A percentile compares a stretch with the other conserved stretches of the same genome.
phyloP scores from a whole-genome alignment of 2,329 filamentous ascomycete genomes.

The Ceratocystis eucalypticola region DNA sequence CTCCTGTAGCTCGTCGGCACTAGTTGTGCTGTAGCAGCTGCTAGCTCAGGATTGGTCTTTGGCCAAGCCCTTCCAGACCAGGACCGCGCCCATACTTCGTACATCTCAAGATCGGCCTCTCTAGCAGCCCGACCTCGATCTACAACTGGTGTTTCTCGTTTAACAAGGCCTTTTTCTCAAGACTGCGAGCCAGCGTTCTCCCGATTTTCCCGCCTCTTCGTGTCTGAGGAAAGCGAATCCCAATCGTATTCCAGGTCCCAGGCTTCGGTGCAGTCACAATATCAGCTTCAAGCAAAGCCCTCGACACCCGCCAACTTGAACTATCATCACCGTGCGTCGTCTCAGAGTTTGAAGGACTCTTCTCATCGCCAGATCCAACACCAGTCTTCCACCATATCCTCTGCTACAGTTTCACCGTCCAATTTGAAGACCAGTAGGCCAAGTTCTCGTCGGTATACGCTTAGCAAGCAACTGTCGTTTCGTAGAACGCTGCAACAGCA shows the following conservation, averaged over 20 bases:
- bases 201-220: slow-evolving; percentile 12
- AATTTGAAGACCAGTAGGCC: slow-evolving; percentile 20
- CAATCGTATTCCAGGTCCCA: not conserved
- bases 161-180: slow-evolving; percentile 16
- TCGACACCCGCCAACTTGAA: not conserved
- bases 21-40: slow-evolving; percentile 47
- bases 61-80: slow-evolving; percentile 33
- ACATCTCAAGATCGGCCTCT: slow-evolving; percentile 11
- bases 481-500: slow-evolving; percentile 12
- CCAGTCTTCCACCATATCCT: slow-evolving; percentile 21
- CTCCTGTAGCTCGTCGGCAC: slow-evolving; percentile 43
- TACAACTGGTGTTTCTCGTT: slow-evolving; percentile 7
- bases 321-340: slow-evolving; percentile 9
- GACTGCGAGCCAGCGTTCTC: slow-evolving; percentile 14
- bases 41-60: slow-evolving; percentile 45
- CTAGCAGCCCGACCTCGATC: slow-evolving; percentile 10
- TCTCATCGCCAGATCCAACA: slow-evolving; percentile 17
- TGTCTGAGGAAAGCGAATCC: slow-evolving; percentile 1
- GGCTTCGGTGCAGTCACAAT: not conserved
- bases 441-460: slow-evolving; percentile 22
- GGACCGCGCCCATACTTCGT: slow-evolving; percentile 23
- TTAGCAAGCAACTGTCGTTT: slow-evolving; percentile 18
- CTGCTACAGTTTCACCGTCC: slow-evolving; percentile 17
- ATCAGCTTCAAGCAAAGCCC: not conserved
- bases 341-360: slow-evolving; percentile 15